phyloP scores from a whole-genome alignment of 805 yeast genomes.

The Kodamaea hsintzibuensis region DNA sequence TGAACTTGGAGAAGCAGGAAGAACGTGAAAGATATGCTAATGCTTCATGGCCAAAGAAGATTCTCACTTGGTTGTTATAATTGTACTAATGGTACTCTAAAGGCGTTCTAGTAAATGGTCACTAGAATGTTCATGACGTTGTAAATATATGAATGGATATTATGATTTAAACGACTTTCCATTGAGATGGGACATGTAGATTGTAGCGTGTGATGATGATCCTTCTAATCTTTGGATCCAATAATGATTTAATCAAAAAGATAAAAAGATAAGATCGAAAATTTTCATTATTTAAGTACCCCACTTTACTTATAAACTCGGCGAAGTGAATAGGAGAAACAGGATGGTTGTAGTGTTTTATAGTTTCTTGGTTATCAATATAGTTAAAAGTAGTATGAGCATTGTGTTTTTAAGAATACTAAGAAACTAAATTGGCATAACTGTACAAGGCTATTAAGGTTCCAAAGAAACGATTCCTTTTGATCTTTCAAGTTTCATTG shows the following conservation, averaged over 20 bases:
- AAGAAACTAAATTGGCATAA: too few relatives aligned
- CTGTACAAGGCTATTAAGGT: too few relatives aligned
- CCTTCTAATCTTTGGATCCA: too few relatives aligned
- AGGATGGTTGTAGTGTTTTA: not conserved
- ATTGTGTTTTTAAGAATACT: too few relatives aligned
- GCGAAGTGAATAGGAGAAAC: not conserved
- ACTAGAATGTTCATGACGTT: not conserved
- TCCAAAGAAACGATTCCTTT: too few relatives aligned
- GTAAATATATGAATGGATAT: not conserved
- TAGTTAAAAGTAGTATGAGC: too few relatives aligned
- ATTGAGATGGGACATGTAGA: not conserved
- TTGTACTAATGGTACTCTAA: not conserved
- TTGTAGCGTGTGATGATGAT: not conserved
- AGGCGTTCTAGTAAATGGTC: not conserved
- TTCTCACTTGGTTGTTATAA: constrained; percentile 1
- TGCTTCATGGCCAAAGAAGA: constrained; percentile 12
- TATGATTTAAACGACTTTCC: not conserved
- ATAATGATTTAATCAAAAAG: too few relatives aligned
- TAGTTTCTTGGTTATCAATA: too few relatives aligned
- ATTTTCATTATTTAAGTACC: not conserved
- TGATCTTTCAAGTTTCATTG: too few relatives aligned
- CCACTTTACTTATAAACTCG: not conserved
- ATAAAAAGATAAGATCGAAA: not conserved
- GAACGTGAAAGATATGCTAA: constrained; percentile 13
- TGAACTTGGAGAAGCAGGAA: constrained; percentile 27